Conservation (phyloP, 305 asterid genomes). For the Solanum chacoense region DNA sequence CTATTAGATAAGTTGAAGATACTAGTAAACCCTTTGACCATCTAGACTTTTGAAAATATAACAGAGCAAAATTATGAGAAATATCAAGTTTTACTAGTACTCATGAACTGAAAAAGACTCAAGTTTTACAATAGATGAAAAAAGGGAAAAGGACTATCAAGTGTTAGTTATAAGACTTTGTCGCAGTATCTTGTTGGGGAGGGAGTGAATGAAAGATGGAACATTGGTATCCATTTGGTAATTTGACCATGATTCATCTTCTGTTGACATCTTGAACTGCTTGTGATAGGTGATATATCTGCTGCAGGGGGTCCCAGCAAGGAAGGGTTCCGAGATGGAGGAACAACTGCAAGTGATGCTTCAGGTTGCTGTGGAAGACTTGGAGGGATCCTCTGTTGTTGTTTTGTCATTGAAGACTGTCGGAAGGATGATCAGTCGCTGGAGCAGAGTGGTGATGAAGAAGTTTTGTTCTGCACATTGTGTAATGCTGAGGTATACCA, state of each 20-base stretch:
- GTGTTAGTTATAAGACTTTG: background rate
- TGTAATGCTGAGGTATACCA: slow-evolving; percentile 87
- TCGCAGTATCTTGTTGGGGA: background rate
- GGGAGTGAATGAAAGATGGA: background rate
- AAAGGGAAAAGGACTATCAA: background rate
- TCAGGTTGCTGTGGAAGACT: slow-evolving; percentile 46
- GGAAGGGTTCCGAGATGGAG: slow-evolving; percentile 40
- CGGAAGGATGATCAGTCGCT: slow-evolving; percentile 42
- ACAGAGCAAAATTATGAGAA: background rate
- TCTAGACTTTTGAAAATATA: background rate
- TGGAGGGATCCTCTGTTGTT: slow-evolving; percentile 65
- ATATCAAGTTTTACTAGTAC: background rate
- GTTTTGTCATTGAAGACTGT: slow-evolving; percentile 63
- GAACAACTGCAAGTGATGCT: slow-evolving; percentile 25
- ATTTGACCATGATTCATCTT: background rate
- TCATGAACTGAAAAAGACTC: background rate
- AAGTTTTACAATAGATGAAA: background rate
- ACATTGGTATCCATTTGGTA: background rate
- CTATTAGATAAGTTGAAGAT: background rate
- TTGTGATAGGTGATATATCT: slow-evolving; percentile 39
- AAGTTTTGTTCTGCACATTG: slow-evolving; percentile 92
- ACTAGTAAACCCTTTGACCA: background rate
- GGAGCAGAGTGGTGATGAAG: slow-evolving; percentile 66
- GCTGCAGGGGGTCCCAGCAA: slow-evolving; percentile 52
- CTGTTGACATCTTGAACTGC: slow-evolving; percentile 12